Base-by-base conservation (phyloP, 1,284 basidiomycete genomes). In the Naganishia cerealis region DNA sequence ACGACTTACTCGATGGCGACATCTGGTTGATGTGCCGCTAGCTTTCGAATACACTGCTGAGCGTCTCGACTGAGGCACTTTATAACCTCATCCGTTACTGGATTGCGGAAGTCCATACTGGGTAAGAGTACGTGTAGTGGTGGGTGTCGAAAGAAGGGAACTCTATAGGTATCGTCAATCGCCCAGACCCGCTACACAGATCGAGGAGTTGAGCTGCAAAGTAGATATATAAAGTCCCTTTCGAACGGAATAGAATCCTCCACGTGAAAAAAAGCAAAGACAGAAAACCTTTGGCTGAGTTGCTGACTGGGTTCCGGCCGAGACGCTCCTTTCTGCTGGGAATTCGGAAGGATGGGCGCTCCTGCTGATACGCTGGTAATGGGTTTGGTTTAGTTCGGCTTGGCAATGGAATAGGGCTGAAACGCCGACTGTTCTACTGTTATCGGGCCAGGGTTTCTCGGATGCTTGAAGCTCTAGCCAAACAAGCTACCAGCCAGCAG, bases 1-100 rank as follows among this genome's bases (percentile, higher is more conserved):
- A 2, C 21, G n/a, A 38, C 67, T 68, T 50, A 68, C 67, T 68
- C 61, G 26, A 68, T 33, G 16, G 57, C 54, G 5, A 57, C 62
- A n/a, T 57, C 46, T 7, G 43, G 43, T 9, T 43, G 53, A 33
- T 68, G 61, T 26, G 33, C 24, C 10, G 48, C 54, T 15, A 68
- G 29, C 15, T 56, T 57, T 7, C 43, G 52, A 21, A 68, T 68
- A 53, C 59, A 68, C 24, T 36, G 29, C 50, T 65, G 59, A 1
- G 52, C 46, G 0, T 55, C 38, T 1, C 40, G 12, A 12, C 54
- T 50, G 18, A 68, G 50, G 10, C 40, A n/a, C 16, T 55, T 26
- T 18, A 67, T 58, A 8, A 56, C 52, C 16, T 55, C 58, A 9
- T 67, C 24, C 9, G 54, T 43, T 1, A 66, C 63, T n/a, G 54